Conservation (phyloP, 2,329 filamentous ascomycete species). For the Rutstroemia sp. region DNA sequence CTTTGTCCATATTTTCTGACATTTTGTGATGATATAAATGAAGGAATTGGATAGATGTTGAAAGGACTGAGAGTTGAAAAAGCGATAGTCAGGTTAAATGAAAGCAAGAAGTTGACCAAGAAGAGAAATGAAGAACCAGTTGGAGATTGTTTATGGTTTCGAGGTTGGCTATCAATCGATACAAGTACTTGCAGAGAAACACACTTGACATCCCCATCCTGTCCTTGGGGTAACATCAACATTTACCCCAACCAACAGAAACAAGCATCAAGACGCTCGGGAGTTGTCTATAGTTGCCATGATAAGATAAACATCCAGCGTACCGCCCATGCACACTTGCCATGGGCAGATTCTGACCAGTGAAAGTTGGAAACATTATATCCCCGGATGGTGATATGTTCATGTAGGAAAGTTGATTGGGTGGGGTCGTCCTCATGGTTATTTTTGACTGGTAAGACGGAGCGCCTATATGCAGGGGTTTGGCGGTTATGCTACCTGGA, state of each 20-base stretch:
- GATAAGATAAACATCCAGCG: not conserved
- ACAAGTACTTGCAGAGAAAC: not conserved
- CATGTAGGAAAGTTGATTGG: not conserved
- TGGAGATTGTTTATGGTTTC: too few relatives aligned
- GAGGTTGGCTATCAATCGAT: not conserved
- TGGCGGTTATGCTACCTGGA: not conserved
- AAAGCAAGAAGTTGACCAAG: too few relatives aligned
- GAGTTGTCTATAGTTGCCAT: not conserved
- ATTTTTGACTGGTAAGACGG: not conserved
- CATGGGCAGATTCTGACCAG: not conserved
- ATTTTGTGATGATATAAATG: slow-evolving; percentile 1
- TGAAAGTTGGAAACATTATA: not conserved
- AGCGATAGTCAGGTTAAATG: not conserved
- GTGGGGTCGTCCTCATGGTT: not conserved
- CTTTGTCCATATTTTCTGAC: slow-evolving; percentile 1
- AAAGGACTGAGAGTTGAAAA: not conserved
- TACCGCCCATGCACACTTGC: not conserved
- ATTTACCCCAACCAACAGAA: not conserved
- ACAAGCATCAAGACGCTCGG: not conserved
- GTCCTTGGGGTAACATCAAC: not conserved
- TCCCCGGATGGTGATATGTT: not conserved
- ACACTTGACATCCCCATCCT: not conserved
- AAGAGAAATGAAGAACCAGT: too few relatives aligned
- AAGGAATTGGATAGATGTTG: not conserved
- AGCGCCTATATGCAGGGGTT: not conserved